Base-by-base conservation (phyloP, 225 moss, liverwort and hornwort species). In the Physcomitrellopsis africana region DNA sequence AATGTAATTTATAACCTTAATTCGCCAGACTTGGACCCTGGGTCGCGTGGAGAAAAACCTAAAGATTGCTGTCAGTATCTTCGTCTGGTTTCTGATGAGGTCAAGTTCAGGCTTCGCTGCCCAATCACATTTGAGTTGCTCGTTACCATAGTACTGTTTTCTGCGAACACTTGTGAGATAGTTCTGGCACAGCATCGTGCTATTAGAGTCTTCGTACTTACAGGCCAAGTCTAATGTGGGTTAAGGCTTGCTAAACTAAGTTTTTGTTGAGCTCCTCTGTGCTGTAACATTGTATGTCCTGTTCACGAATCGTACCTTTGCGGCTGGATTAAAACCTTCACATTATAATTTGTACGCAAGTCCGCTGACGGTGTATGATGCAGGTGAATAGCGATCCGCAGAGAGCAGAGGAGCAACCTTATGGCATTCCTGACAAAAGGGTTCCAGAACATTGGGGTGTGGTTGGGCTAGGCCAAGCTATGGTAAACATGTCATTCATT, bases 381-480 rank as follows among this genome's bases (percentile, higher is more conserved):
- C 84, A 84, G 84, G 73, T 60, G 60, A 81, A 85, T 68, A 82
- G 84, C 20, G 84, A 89, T 63, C 18, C 75, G 53, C 87, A 74
- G 67, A 85, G 68, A 64, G 51, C 83, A 67, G 85, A 80, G 47
- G 83, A 88, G 47, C 96, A 96, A 72, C 86, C 91, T 11, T 91
- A 89, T 73, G 91, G 88, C 55, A 86, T 91, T 70, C 90, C 96
- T 42, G 83, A 84, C 56, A 86, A 75, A 70, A 80, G 32, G 47
- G 69, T 93, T 72, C 97, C 94, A 6, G 85, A 83, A 48, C 76
- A 80, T 20, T 94, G 92, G 93, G 97, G 94, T 77, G 93, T 99
- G 23, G 89, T 94, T 60, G 97, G 97, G 11, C 86, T 99, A 51
- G 97, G 97, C 74, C 97, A 99, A 80, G 97, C 97, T 9, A 99